Percentiles rank a stretch among this genome's conserved stretches.
These are phyloP conservation scores for Lanmaoa rubissima DNA, from an alignment of 768 basidiomycete genomes.

Conservation along the genomic window DNA sequence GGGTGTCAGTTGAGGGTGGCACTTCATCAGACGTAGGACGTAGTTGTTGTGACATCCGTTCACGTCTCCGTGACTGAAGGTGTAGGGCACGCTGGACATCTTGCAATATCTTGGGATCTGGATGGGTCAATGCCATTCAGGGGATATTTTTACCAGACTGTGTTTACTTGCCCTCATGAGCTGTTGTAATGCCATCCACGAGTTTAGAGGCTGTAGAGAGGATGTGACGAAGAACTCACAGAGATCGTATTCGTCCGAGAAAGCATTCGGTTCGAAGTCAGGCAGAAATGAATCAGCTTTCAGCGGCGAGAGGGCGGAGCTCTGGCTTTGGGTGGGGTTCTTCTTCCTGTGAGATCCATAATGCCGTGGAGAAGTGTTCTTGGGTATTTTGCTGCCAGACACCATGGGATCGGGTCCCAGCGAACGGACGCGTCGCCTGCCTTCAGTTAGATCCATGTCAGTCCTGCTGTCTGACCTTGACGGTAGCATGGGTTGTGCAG, in stretches of 20 bases:
- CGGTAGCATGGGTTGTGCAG: conserved; percentile 11
- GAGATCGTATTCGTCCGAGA: conserved; percentile 78
- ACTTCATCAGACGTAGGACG: conserved; percentile 19
- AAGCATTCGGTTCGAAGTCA: conserved; percentile 42
- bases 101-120: conserved; percentile 78
- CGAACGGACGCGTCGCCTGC: conserved; percentile 23
- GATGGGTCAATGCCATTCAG: conserved; percentile 12
- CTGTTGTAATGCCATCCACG: conserved; percentile 34
- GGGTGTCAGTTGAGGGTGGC: conserved; percentile 27
- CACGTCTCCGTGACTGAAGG: conserved; percentile 72
- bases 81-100: conserved; percentile 77
- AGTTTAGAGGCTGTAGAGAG: conserved; percentile 10
- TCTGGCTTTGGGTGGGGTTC: conserved; percentile 13
- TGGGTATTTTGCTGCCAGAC: conserved; percentile 14
- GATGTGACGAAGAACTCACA: conserved; percentile 45
- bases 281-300: conserved; percentile 29
- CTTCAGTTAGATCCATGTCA: conserved; percentile 10
- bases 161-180: conserved; percentile 64
- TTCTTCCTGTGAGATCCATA: conserved; percentile 23
- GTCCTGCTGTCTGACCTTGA: conserved; percentile 14
- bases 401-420: conserved; percentile 17
- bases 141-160: conserved; percentile 1
- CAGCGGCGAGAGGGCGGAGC: conserved; percentile 13
- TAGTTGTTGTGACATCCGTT: conserved; percentile 41
- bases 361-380: conserved; percentile 12